phyloP scores from a whole-genome alignment of 23 red algal species.

The Gracilaria vermiculophylla region DNA sequence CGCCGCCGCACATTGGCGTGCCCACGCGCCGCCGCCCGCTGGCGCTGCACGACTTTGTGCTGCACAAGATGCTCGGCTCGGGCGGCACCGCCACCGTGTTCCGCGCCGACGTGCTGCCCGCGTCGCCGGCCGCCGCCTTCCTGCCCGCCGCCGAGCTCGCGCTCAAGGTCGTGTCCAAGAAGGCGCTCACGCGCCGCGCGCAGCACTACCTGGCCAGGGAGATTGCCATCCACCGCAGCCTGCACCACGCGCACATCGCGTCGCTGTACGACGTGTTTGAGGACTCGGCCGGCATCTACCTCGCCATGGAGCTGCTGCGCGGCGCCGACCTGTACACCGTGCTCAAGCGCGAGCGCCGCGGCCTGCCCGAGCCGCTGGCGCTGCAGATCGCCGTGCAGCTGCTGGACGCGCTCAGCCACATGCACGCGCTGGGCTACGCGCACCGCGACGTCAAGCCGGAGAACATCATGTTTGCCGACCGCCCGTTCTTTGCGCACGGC shows the following conservation, averaged over 20 bases:
- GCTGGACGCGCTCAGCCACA: constrained; percentile 70
- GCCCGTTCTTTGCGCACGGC: constrained; percentile 13
- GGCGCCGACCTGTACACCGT: constrained; percentile 54
- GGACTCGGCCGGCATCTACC: constrained; percentile 53
- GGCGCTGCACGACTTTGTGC: constrained; percentile 20
- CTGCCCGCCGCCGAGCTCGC: constrained; percentile 38
- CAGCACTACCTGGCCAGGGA: constrained; percentile 60
- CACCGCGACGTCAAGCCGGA: constrained; percentile 92
- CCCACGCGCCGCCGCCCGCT: not conserved
- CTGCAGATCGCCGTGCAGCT: constrained; percentile 62
- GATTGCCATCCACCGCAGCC: constrained; percentile 51
- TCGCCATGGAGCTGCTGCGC: constrained; percentile 55
- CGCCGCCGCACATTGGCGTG: not conserved
- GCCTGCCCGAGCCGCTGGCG: constrained; percentile 17
- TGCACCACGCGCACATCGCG: constrained; percentile 58
- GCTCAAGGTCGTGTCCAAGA: constrained; percentile 59
- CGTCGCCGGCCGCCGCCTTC: not conserved
- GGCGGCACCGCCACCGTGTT: constrained; percentile 69
- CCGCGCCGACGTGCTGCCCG: constrained; percentile 23
- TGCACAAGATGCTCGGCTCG: constrained; percentile 51
- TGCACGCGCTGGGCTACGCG: constrained; percentile 75
- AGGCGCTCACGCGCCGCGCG: constrained; percentile 40
- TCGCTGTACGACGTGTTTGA: constrained; percentile 61
- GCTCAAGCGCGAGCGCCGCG: constrained; percentile 32
- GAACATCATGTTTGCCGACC: constrained; percentile 72